phyloP scores from a whole-genome alignment of 2,329 filamentous ascomycete species.

The Colletotrichum sp. region DNA sequence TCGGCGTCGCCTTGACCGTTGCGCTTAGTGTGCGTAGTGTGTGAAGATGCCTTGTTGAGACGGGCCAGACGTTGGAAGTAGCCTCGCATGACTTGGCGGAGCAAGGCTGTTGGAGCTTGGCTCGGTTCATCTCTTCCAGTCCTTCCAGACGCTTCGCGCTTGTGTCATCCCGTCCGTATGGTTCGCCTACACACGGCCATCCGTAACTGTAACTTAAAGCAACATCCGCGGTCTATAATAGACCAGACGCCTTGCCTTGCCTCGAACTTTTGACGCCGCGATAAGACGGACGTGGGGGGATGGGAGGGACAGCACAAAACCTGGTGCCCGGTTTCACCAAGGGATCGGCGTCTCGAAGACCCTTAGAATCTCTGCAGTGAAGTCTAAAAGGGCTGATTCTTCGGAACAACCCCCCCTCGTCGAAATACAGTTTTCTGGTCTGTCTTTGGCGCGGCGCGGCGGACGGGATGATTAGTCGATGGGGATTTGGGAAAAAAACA shows the following conservation, averaged over 20 bases:
- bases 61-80: not conserved
- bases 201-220: not conserved
- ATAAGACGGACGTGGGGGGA: not conserved
- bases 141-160: not conserved
- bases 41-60: not conserved
- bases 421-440: not conserved
- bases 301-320: not conserved
- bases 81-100: not conserved
- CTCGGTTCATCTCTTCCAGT: not conserved
- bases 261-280: not conserved
- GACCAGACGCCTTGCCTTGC: not conserved
- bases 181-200: not conserved
- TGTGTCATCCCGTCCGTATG: not conserved
- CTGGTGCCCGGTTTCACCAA: not conserved
- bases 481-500: not conserved
- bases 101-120: not conserved
- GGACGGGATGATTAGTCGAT: not conserved
- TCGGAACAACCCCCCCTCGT: not conserved
- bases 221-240: not conserved
- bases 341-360: not conserved
- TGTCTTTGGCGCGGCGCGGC: not conserved
- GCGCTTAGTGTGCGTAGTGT: not conserved
- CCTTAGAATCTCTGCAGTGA: not conserved
- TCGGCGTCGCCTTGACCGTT: not conserved
- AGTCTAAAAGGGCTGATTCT: not conserved